Conservation (phyloP, 352 stramenopile species). For the Pythium oligandrum region DNA sequence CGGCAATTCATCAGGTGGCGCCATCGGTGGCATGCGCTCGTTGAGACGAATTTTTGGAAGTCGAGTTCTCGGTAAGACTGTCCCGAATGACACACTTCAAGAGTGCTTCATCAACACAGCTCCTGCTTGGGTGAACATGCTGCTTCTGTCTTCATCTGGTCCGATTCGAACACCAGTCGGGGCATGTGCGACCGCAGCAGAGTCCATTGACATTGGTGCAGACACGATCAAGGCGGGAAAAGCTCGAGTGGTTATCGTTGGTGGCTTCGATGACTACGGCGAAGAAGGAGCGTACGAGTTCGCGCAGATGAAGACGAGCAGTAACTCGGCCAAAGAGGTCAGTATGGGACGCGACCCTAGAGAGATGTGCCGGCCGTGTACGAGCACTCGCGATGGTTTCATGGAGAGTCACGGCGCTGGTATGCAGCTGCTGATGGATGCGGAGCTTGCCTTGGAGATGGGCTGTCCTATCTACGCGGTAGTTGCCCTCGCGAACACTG, state of each 20-base stretch:
- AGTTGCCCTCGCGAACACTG: constrained; percentile 78
- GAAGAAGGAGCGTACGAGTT: constrained; percentile 86
- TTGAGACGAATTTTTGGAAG: constrained; percentile 74
- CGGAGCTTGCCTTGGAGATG: constrained; percentile 85
- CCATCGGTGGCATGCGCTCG: constrained; percentile 76
- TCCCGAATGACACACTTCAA: constrained; percentile 72
- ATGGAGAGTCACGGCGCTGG: constrained; percentile 87
- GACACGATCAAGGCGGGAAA: constrained; percentile 88
- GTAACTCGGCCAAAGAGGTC: constrained; percentile 76
- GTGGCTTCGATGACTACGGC: constrained; percentile 84
- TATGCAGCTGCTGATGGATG: constrained; percentile 88
- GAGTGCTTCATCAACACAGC: constrained; percentile 88
- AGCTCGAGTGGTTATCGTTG: constrained; percentile 79
- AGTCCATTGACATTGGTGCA: constrained; percentile 85
- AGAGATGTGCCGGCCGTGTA: constrained; percentile 83
- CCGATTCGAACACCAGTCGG: constrained; percentile 87
- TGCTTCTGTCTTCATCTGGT: constrained; percentile 79
- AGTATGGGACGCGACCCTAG: constrained; percentile 70
- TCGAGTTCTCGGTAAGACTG: constrained; percentile 60
- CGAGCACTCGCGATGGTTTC: constrained; percentile 73
- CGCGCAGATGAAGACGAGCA: constrained; percentile 87
- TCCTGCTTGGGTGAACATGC: constrained; percentile 88
- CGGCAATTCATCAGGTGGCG: constrained; percentile 80
- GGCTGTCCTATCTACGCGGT: constrained; percentile 83
- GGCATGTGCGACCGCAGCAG: constrained; percentile 79